phyloP scores from a whole-genome alignment of 2,329 filamentous ascomycete species.

The Waltergamsia citrina region DNA sequence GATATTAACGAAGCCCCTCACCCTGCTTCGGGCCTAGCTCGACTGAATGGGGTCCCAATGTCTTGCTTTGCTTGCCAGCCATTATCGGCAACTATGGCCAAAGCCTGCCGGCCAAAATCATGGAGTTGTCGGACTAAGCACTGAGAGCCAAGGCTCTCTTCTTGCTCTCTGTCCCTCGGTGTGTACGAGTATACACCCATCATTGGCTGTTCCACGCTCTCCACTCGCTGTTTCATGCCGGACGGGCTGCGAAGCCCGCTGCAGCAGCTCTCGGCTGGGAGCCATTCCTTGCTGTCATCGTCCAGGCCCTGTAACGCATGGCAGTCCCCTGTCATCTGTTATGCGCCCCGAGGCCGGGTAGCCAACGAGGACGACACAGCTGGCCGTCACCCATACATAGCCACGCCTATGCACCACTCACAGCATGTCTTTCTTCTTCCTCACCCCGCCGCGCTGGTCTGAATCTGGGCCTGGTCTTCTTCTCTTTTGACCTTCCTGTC shows the following conservation, averaged over 20 bases:
- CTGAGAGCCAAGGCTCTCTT: too few relatives aligned
- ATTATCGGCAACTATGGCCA: too few relatives aligned
- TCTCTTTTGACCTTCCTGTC: neutral
- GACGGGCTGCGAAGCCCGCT: too few relatives aligned
- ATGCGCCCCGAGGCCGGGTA: neutral
- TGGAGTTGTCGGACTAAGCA: too few relatives aligned
- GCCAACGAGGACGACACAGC: slow-evolving; percentile 3
- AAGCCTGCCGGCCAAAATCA: too few relatives aligned
- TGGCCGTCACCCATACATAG: slow-evolving; percentile 3
- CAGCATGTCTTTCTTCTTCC: neutral
- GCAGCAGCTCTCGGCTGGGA: neutral
- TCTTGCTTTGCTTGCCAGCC: too few relatives aligned
- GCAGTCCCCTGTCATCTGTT: neutral
- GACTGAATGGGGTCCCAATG: too few relatives aligned
- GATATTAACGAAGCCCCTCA: too few relatives aligned
- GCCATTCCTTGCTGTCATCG: neutral
- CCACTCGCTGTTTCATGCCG: neutral
- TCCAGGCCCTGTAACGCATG: slow-evolving; percentile 4
- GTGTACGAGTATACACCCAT: too few relatives aligned
- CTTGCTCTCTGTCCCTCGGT: too few relatives aligned
- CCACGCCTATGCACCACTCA: slow-evolving; percentile 2
- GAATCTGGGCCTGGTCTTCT: neutral
- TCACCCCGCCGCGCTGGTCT: neutral
- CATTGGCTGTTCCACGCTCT: neutral
- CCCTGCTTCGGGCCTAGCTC: too few relatives aligned